Evolutionary conservation across 1,284 basidiomycete species (phyloP).

Genomic region (Mrakiaceae sp.): DNA sequence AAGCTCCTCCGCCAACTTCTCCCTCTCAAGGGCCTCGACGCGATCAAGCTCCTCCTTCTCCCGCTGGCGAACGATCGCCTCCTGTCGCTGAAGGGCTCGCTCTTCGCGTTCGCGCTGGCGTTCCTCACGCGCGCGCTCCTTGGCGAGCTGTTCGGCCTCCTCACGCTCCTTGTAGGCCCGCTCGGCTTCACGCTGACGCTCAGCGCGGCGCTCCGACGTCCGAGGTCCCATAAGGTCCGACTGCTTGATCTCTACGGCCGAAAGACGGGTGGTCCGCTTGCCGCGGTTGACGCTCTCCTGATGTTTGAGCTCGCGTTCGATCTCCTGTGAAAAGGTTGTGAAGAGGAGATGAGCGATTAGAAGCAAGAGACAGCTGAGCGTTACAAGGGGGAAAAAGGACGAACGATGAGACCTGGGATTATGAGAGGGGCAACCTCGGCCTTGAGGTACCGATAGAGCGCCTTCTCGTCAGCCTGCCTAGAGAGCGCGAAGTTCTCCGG

Average conservation of each 20-base stretch:
- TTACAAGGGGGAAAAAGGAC: background rate
- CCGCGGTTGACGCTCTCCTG: conserved; percentile 38
- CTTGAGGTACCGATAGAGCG: conserved; percentile 35
- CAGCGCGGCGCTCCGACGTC: conserved; percentile 39
- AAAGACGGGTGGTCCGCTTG: conserved; percentile 42
- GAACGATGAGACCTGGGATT: conserved; percentile 20
- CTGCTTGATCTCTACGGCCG: conserved; percentile 39
- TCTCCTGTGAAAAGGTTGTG: conserved; percentile 22
- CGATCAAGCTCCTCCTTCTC: background rate
- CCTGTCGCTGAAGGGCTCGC: conserved; percentile 5
- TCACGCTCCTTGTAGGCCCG: conserved; percentile 31
- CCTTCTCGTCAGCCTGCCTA: conserved; percentile 39
- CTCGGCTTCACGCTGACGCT: conserved; percentile 29
- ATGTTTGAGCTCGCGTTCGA: conserved; percentile 25
- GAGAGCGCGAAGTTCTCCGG: conserved; percentile 38
- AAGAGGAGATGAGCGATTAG: conserved; percentile 8
- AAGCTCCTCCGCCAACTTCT: background rate
- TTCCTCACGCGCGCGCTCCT: conserved; percentile 30
- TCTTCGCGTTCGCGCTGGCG: conserved; percentile 24
- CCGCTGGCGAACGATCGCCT: background rate
- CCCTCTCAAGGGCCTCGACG: background rate
- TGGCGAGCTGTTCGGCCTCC: conserved; percentile 27
- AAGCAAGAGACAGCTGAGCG: background rate
- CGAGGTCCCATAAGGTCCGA: conserved; percentile 34
- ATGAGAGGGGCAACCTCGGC: conserved; percentile 37